A percentile compares a stretch with the other conserved stretches of the same genome.
phyloP scores from a whole-genome alignment of 2,329 filamentous ascomycete species.

The Gnomoniopsis sp. region DNA sequence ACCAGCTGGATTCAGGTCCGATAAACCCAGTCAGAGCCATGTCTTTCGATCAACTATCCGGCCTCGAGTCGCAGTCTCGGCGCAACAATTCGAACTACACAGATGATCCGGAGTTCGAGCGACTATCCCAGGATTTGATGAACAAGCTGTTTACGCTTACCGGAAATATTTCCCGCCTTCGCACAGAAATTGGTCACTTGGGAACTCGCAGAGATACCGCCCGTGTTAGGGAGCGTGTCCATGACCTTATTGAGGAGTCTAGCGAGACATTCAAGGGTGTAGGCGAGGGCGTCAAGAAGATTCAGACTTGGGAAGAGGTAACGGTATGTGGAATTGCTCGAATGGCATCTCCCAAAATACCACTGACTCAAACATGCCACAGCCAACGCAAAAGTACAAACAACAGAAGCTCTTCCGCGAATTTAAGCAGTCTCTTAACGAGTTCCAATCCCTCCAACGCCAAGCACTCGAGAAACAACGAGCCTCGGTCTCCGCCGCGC shows the following conservation, averaged over 20 bases:
- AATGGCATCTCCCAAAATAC: slow-evolving; percentile 58
- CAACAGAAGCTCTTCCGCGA: slow-evolving; percentile 93
- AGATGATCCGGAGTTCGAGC: slow-evolving; percentile 90
- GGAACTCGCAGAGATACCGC: slow-evolving; percentile 91
- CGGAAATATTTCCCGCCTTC: slow-evolving; percentile 80
- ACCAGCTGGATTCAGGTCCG: background rate
- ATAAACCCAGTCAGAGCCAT: slow-evolving; percentile 43
- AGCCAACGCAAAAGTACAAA: slow-evolving; percentile 95
- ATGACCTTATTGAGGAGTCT: slow-evolving; percentile 82
- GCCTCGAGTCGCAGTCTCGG: slow-evolving; percentile 70
- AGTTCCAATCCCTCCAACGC: slow-evolving; percentile 91
- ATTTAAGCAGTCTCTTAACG: slow-evolving; percentile 81
- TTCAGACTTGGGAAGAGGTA: slow-evolving; percentile 82
- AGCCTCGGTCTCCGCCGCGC: slow-evolving; percentile 77
- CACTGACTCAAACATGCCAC: slow-evolving; percentile 1
- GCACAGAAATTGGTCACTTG: slow-evolving; percentile 78
- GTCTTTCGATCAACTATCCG: slow-evolving; percentile 88
- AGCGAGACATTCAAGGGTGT: slow-evolving; percentile 85
- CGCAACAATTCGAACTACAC: slow-evolving; percentile 58
- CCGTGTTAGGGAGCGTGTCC: slow-evolving; percentile 84
- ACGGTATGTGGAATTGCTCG: slow-evolving; percentile 50
- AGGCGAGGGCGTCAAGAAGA: slow-evolving; percentile 88
- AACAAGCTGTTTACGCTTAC: slow-evolving; percentile 87
- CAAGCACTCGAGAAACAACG: slow-evolving; percentile 89
- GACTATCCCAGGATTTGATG: slow-evolving; percentile 77